A percentile compares a stretch with the other conserved stretches of the same genome.
phyloP scores from a whole-genome alignment of 768 basidiomycete species.

The Lactifluus piperatus region DNA sequence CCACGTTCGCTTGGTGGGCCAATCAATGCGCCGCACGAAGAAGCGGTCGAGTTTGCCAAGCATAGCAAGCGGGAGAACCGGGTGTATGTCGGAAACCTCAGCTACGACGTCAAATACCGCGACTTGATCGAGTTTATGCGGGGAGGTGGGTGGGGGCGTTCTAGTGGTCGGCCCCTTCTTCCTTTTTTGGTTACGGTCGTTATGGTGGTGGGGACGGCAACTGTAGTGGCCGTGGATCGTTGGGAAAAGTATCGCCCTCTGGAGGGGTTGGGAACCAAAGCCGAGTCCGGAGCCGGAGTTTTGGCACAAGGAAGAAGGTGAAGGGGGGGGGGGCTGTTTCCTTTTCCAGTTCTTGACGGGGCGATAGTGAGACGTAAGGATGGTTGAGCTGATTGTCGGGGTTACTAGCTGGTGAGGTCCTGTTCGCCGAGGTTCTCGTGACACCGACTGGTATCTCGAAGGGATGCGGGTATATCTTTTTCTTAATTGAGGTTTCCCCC shows the following conservation, averaged over 20 bases:
- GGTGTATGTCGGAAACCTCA: conserved; percentile 98
- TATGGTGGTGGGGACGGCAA: not conserved
- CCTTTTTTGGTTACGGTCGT: conserved; percentile 16
- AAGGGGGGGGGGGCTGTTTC: conserved; percentile 12
- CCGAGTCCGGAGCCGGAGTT: not conserved
- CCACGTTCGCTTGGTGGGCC: conserved; percentile 78
- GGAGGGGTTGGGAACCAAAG: not conserved
- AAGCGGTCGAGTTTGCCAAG: conserved; percentile 92
- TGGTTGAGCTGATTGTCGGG: conserved; percentile 73
- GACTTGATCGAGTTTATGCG: conserved; percentile 99
- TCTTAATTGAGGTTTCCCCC: not conserved
- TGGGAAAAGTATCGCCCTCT: not conserved
- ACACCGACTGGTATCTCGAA: conserved; percentile 96
- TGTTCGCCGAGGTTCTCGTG: conserved; percentile 98
- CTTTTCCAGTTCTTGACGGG: conserved; percentile 33
- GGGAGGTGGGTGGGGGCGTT: conserved; percentile 96
- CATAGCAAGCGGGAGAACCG: conserved; percentile 96
- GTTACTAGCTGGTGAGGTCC: conserved; percentile 97
- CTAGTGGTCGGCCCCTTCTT: conserved; percentile 44
- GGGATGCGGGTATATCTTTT: conserved; percentile 86
- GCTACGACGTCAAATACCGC: conserved; percentile 97
- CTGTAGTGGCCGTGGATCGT: not conserved
- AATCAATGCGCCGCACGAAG: conserved; percentile 86
- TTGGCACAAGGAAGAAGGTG: conserved; percentile 4
- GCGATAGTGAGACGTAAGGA: conserved; percentile 64